Evolutionary conservation across 2,329 filamentous ascomycete genomes (phyloP), one percentile per base, ranked within the genome.

Genomic region (Diaporthe destruens): DNA sequence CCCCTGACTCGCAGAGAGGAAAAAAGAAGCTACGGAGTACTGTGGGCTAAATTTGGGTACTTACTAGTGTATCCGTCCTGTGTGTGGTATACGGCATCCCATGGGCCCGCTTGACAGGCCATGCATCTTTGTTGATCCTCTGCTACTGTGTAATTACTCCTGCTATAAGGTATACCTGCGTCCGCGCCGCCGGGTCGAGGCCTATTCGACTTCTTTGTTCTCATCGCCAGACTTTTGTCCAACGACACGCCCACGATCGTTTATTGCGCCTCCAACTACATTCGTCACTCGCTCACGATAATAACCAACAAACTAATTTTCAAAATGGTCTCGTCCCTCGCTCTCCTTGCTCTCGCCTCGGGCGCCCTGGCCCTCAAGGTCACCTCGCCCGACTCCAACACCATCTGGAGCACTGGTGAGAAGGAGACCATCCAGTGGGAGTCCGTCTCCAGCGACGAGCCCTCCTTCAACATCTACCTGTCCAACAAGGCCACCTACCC

Each of bases 401-500:
- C 61, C 59, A 71, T 74, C 53, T 74, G 73, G 73, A 72, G 66
- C 44, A 68, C 53, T 6, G 73, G 73, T 25, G 73, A 74, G 56
- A 70, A 71, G 36, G 59, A 74, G 73, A 74, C 73, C 39, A 34
- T 74, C 66, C 63, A 68, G 53, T 74, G 73, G 73, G 54, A 71
- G 29, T 53, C 73, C 16, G 73, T 74, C 29, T 66, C 59, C 36
- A 67, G 57, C 56, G 73, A 74, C 55, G 32, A 71, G 71, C 39
- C 61, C 39, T 16, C 47, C 66, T 74, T 74, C 67, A 61, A 72
- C 71, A 72, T 74, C 67, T 74, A 74, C 73, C 71, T 74, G 54
- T 72, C 71, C 73, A 74, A 74, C 71, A 72, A 68, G 67, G 73
- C 71, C 59, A 61, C 44, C 47, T 74, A 74, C 71, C 73, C 73